These are phyloP conservation scores for Vitis hybrid DNA, from an alignment of 177 flowering plant genomes.

Conservation along the genomic window DNA sequence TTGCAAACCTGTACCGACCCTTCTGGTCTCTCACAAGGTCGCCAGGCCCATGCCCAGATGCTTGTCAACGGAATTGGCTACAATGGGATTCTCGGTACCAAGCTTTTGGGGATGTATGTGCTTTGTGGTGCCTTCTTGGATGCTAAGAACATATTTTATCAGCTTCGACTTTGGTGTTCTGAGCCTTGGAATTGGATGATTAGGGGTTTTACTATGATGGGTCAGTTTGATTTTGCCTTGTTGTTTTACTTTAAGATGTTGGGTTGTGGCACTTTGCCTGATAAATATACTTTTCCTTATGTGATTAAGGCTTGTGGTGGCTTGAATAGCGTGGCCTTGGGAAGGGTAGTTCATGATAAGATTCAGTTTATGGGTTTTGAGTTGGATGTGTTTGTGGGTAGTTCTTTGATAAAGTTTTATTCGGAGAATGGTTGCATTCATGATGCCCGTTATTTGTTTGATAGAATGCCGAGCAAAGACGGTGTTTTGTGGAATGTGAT, in stretches of 20 bases:
- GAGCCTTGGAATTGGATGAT: constrained; percentile 93
- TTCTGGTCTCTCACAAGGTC: constrained; percentile 36
- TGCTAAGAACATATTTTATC: constrained; percentile 47
- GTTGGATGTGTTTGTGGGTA: constrained; percentile 64
- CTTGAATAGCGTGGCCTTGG: constrained; percentile 43
- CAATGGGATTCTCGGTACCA: constrained; percentile 34
- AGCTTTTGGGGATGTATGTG: constrained; percentile 63
- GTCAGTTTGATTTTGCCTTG: constrained; percentile 50
- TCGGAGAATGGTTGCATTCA: constrained; percentile 48
- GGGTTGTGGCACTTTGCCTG: constrained; percentile 57
- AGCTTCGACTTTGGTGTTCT: constrained; percentile 36
- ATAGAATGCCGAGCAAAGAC: constrained; percentile 58
- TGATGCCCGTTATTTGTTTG: constrained; percentile 66
- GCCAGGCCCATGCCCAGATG: constrained; percentile 66
- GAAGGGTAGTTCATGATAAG: constrained; percentile 45
- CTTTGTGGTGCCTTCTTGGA: constrained; percentile 42
- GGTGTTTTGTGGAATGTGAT: constrained; percentile 83
- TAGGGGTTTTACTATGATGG: constrained; percentile 60
- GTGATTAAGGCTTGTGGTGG: constrained; percentile 73
- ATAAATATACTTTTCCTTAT: constrained; percentile 78
- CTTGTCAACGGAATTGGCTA: constrained; percentile 44
- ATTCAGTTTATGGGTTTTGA: constrained; percentile 49
- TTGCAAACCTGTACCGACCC: constrained; percentile 33
- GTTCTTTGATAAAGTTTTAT: constrained; percentile 75
- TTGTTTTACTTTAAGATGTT: constrained; percentile 83